Conservation (phyloP, 768 basidiomycete genomes). For the Mrakia frigida region DNA sequence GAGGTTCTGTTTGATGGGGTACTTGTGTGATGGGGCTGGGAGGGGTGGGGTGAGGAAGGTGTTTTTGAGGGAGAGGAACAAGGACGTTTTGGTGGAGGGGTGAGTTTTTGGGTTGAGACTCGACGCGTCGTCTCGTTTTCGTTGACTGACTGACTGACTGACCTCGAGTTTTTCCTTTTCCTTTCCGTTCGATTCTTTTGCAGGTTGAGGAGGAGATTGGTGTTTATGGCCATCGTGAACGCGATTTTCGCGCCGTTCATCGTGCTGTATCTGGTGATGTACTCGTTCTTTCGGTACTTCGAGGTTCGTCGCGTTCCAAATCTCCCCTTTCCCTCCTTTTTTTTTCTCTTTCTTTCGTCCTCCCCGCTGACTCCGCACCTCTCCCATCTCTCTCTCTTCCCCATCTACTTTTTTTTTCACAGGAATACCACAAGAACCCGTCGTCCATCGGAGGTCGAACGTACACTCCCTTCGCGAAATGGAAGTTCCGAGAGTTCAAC, state of each 20-base stretch:
- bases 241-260: slow-evolving; percentile 96
- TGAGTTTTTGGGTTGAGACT: slow-evolving; percentile 47
- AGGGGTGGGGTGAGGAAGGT: slow-evolving; percentile 72
- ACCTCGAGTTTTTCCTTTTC: neutral
- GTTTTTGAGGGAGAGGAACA: slow-evolving; percentile 80
- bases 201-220: slow-evolving; percentile 76
- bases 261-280: slow-evolving; percentile 90
- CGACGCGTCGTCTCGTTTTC: no score
- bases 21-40: slow-evolving; percentile 79
- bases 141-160: neutral
- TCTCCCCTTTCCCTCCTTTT: no score
- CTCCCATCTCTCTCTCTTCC: no score
- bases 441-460: slow-evolving; percentile 86
- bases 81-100: slow-evolving; percentile 74
- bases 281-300: slow-evolving; percentile 99
- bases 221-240: slow-evolving; percentile 96
- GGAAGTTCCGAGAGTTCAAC: slow-evolving; percentile 99
- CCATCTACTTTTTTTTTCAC: no score
- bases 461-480: slow-evolving; percentile 90
- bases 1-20: slow-evolving; percentile 89
- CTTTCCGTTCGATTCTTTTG: no score
- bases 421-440: slow-evolving; percentile 99
- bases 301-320: slow-evolving; percentile 69
- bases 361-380: neutral
- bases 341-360: neutral